Evolutionary conservation across 257 asterid genomes (phyloP).

Genomic region (Solanum virginianum): DNA sequence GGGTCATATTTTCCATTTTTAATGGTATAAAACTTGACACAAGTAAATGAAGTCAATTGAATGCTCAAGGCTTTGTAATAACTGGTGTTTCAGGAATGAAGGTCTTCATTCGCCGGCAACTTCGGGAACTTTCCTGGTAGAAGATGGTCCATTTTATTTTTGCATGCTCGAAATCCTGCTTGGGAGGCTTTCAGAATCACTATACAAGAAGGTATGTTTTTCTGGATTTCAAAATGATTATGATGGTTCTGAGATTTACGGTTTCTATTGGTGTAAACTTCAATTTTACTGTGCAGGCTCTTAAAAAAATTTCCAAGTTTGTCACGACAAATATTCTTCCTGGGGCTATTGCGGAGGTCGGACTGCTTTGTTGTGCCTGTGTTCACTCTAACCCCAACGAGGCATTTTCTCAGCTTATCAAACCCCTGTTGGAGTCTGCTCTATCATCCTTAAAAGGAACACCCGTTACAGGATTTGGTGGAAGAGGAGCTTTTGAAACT

Average conservation of each 20-base stretch:
- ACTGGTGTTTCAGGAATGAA: conserved; percentile 66
- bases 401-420: conserved; percentile 67
- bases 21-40: not conserved
- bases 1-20: not conserved
- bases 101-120: conserved; percentile 56
- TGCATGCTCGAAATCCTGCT: conserved; percentile 90
- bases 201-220: conserved; percentile 73
- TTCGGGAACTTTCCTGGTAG: conserved; percentile 92
- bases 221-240: conserved; percentile 4
- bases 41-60: not conserved
- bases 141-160: conserved; percentile 89
- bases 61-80: not conserved
- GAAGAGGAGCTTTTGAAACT: conserved; percentile 31
- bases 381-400: conserved; percentile 87
- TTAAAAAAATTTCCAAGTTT: conserved; percentile 78
- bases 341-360: conserved; percentile 98
- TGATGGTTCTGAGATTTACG: not conserved
- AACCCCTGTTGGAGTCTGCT: conserved; percentile 69
- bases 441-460: conserved; percentile 64
- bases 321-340: conserved; percentile 89
- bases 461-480: conserved; percentile 76
- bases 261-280: conserved; percentile 8
- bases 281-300: conserved; percentile 47
- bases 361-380: conserved; percentile 96
- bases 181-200: conserved; percentile 82